Base-by-base conservation (phyloP, 129 eudicot species). In the Escallonia rubra region DNA sequence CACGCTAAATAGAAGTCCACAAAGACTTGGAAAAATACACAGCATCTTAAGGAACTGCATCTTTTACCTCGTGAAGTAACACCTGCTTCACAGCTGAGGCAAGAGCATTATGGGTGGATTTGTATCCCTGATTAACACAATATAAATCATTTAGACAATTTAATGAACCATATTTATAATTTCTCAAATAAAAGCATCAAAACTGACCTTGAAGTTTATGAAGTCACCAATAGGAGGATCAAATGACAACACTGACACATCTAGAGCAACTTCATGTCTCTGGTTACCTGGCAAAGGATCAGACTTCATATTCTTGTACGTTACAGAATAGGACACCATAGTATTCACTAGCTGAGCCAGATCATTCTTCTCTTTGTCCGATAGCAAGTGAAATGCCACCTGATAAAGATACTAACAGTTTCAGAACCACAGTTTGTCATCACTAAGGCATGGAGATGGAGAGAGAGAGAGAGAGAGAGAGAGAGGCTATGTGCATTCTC, bases 311-410 rank as follows among this genome's bases (percentile, higher is more conserved):
- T 79, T 84, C 75, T 74, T 89, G 77, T 89, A 93, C 47, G 96
- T 89, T 64, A 87, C 59, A 16, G 90, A 79, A 78, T 89, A 93
- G 4, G 92, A 80, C 66, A 93, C 99, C 99, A 93, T 89, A 12
- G 83, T 80, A 64, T 84, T 71, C 38, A 93, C 91, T 52, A 93
- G 57, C 66, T 93, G 82, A 62, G 70, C 68, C 78, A 89, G 60
- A 74, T 82, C 79, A 51, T 76, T 77, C 77, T 81, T 86, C 74
- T 93, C 96, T 41, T 73, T 87, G 59, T 86, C 95, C 23, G 96
- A 84, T 43, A 93, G 83, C 60, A 93, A 73, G 71, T 89, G 99
- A 56, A 76, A 56, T 40, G 96, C 96, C 70, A 89, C 96, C 99
- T 93, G 82, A 50, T 77, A 69, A 68, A 45, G 63, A 72, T 46